phyloP scores from a whole-genome alignment of 208 protist species.

The Wallacemonas rigidus region DNA sequence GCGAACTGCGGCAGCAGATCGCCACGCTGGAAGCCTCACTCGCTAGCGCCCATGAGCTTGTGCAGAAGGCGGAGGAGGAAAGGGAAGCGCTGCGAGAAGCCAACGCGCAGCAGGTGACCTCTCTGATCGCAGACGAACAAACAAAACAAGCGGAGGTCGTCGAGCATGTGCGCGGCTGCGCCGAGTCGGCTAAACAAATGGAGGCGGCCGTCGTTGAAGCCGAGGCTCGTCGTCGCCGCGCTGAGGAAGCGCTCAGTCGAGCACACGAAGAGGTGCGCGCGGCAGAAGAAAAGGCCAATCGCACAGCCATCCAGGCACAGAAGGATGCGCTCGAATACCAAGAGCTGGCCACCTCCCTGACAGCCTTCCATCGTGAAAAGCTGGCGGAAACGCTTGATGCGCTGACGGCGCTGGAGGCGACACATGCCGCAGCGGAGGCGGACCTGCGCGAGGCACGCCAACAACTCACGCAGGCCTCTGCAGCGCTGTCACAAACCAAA shows the following conservation, averaged over 20 bases:
- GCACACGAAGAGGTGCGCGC: constrained; percentile 27
- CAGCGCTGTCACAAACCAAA: neutral
- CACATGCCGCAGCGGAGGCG: neutral
- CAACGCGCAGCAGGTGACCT: constrained; percentile 13
- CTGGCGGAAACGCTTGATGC: constrained; percentile 23
- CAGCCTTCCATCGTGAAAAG: constrained; percentile 24
- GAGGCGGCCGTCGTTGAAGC: constrained; percentile 36
- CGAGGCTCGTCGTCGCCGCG: constrained; percentile 28
- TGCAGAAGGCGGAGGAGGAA: constrained; percentile 19
- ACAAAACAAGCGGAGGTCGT: constrained; percentile 21
- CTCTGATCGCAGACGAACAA: constrained; percentile 22
- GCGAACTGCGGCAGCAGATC: constrained; percentile 17
- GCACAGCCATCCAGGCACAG: constrained; percentile 24
- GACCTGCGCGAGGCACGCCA: constrained; percentile 18
- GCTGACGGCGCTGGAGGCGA: constrained; percentile 10
- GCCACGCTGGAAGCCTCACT: constrained; percentile 15
- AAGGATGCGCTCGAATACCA: constrained; percentile 69
- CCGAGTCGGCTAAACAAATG: constrained; percentile 41
- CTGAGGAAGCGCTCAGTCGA: constrained; percentile 22
- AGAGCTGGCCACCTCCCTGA: constrained; percentile 38
- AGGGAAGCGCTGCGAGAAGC: constrained; percentile 19
- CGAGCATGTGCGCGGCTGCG: constrained; percentile 44
- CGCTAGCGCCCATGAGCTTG: neutral
- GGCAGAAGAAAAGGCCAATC: constrained; percentile 26
- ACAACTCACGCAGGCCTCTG: neutral